A percentile compares a stretch with the other conserved stretches of the same genome.
phyloP scores from a whole-genome alignment of 2,329 filamentous ascomycete genomes.

The Mycosphaerella sp. region DNA sequence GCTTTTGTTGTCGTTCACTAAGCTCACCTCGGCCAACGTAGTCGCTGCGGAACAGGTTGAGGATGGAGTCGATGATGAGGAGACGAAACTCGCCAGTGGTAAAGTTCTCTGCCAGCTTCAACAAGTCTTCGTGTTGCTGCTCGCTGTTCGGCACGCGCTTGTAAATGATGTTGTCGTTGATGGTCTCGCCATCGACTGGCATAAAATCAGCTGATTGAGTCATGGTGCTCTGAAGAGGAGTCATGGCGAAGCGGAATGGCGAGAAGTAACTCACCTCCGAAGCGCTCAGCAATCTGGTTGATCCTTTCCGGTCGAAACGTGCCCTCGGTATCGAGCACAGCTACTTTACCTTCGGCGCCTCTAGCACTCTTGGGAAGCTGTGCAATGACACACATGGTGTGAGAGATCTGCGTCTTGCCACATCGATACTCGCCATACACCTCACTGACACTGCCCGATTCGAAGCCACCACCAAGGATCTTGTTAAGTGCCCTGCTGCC shows the following conservation, averaged over 20 bases:
- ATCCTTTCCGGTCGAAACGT: constrained; percentile 64
- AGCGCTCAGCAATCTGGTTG: constrained; percentile 60
- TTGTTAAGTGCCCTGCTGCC: constrained; percentile 64
- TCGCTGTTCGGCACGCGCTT: constrained; percentile 61
- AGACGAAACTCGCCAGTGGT: constrained; percentile 59
- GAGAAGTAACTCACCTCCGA: constrained; percentile 41
- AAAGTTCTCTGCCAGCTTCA: constrained; percentile 56
- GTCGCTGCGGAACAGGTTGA: constrained; percentile 63
- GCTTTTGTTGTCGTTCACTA: constrained; percentile 61
- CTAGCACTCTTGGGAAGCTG: constrained; percentile 53
- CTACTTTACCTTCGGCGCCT: constrained; percentile 62
- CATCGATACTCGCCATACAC: constrained; percentile 59
- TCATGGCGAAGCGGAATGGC: neutral
- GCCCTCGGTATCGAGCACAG: constrained; percentile 62
- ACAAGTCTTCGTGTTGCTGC: constrained; percentile 58
- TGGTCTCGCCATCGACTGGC: constrained; percentile 49
- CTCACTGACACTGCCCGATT: constrained; percentile 64
- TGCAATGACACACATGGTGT: constrained; percentile 62
- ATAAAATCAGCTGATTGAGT: constrained; percentile 4
- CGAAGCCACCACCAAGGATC: constrained; percentile 58
- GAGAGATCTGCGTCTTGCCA: constrained; percentile 63
- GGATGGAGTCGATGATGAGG: constrained; percentile 63
- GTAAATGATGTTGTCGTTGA: constrained; percentile 63
- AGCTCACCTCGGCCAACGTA: constrained; percentile 62
- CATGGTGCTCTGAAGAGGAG: neutral